Evolutionary conservation across 208 protist species (phyloP), one percentile per base, ranked within the genome.

Genomic region (Jaenimonas drosophilae): DNA sequence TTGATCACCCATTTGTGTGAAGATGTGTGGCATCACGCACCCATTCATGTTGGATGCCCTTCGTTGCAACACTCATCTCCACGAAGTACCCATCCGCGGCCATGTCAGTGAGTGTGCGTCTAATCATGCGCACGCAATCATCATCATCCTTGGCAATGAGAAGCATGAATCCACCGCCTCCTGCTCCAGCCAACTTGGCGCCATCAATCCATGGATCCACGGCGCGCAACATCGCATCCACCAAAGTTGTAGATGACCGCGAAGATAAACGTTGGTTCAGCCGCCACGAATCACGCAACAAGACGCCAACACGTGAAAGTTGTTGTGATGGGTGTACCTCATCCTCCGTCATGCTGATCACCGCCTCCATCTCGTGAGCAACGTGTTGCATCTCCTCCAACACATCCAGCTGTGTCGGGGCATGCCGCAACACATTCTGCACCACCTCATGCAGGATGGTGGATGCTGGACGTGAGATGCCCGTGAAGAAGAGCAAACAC

Each of bases 111-210:
- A 14, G 14, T 34, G 9, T 9, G 14, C 9, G 31, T 16, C 31
- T 14, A 9, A 16, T 34, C 31, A 34, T 14, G 31, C 9, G 31
- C 23, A 4, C 17, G 1, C 9, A 41, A 54, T 7, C n/a, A 30
- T 32, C 14, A 49, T 60, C 48, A 21, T 76, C 59, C 48, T 75
- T 88, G 11, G 78, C 64, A 12, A 77, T 54, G 41, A 83, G 65
- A 52, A 72, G 71, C 33, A 88, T 41, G 54, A 76, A 88, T 19
- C 78, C 78, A 2, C 73, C 78, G 20, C 77, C 77, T 24, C 73
- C 77, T n/a, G 77, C 73, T 0, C 77, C 74, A 0, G 67, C 44
- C 34, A 88, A 58, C 38, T 62, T 58, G 14, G 64, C 34, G n/a
- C 70, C 74, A 53, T 50, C 62, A 4, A 75, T 53, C 44, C 76